phyloP scores from a whole-genome alignment of 495 filamentous ascomycete genomes.

The Cercophora sp. region DNA sequence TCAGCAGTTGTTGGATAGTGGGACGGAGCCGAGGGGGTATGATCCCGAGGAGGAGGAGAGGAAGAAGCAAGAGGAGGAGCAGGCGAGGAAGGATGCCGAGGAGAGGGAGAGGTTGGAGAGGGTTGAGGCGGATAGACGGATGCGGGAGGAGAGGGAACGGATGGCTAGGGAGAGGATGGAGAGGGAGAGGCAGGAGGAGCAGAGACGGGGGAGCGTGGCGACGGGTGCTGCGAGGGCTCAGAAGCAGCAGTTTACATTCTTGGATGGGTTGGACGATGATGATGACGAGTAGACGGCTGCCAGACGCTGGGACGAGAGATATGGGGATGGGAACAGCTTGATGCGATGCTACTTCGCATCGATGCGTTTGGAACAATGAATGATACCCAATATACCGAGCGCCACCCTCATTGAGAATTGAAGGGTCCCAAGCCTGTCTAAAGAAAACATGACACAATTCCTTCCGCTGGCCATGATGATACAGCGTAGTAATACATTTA shows the following conservation, averaged over 20 bases:
- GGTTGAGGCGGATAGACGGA: constrained; percentile 36
- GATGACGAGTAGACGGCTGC: constrained; percentile 49
- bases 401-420: no score
- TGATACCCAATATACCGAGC: constrained; percentile 5
- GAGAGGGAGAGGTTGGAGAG: constrained; percentile 42
- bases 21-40: constrained; percentile 53
- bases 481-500: constrained; percentile 4
- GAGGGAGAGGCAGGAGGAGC: constrained; percentile 41
- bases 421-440: constrained; percentile 3
- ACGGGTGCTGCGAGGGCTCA: constrained; percentile 8
- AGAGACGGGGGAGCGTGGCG: constrained; percentile 34
- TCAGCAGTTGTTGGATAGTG: constrained; percentile 53
- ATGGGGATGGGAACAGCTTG: no score
- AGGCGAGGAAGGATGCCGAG: constrained; percentile 34
- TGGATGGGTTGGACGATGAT: constrained; percentile 50
- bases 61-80: constrained; percentile 36
- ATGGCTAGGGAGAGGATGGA: constrained; percentile 35
- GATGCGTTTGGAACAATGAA: background rate
- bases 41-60: constrained; percentile 49
- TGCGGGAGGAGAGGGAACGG: constrained; percentile 34
- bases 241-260: constrained; percentile 51
- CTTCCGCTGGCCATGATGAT: constrained; percentile 2
- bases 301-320: no score
- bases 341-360: no score
- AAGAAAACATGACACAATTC: no score